Conservation (phyloP, 2,329 filamentous ascomycete genomes). For the Pseudofabraea citricarpa region DNA sequence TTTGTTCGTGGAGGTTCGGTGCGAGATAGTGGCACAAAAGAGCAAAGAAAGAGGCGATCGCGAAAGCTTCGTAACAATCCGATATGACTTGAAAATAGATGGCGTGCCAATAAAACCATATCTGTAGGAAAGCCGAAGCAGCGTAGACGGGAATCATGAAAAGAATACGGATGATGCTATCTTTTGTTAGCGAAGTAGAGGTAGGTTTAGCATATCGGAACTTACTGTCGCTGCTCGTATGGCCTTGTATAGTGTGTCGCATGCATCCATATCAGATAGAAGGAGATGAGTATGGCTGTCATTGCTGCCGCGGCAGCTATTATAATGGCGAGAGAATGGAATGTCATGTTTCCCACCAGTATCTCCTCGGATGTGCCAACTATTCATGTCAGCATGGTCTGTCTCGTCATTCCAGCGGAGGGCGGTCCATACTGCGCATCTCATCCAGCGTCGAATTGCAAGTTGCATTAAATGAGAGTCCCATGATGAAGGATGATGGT, state of each 20-base stretch:
- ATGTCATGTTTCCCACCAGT: slow-evolving; percentile 44
- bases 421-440: slow-evolving; percentile 26
- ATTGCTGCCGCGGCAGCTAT: slow-evolving; percentile 43
- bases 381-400: slow-evolving; percentile 18
- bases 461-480: slow-evolving; percentile 17
- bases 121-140: slow-evolving; percentile 66
- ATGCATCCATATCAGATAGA: slow-evolving; percentile 55
- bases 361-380: slow-evolving; percentile 36
- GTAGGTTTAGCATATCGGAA: not conserved
- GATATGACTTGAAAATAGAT: slow-evolving; percentile 78
- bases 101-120: slow-evolving; percentile 69
- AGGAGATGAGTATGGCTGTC: slow-evolving; percentile 46
- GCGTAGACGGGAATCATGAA: slow-evolving; percentile 85
- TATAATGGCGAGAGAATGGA: slow-evolving; percentile 50
- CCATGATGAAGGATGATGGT: slow-evolving; percentile 18
- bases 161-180: slow-evolving; percentile 78
- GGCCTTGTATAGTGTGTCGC: slow-evolving; percentile 57
- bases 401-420: not conserved
- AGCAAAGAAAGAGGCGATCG: slow-evolving; percentile 82
- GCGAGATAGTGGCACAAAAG: slow-evolving; percentile 78
- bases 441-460: slow-evolving; percentile 32
- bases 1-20: slow-evolving; percentile 73
- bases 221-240: slow-evolving; percentile 52
- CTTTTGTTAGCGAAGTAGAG: slow-evolving; percentile 8
- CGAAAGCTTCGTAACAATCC: slow-evolving; percentile 86